These are phyloP conservation scores for Diplodia mutila DNA, from an alignment of 2,329 filamentous ascomycete genomes.

Conservation along the genomic window DNA sequence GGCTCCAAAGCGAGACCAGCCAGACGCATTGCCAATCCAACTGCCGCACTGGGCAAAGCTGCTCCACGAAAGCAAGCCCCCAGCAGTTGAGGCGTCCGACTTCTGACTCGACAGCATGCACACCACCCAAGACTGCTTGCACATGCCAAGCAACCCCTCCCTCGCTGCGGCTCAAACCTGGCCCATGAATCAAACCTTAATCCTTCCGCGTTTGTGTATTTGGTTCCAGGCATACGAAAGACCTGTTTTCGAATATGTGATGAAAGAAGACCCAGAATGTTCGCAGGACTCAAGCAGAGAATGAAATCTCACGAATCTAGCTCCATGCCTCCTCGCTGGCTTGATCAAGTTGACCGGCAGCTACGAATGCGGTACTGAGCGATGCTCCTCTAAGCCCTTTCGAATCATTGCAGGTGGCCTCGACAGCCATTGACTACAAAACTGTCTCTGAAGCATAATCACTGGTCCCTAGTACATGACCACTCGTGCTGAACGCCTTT, in stretches of 20 bases:
- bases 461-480: constrained; percentile 35
- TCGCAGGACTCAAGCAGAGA: no score
- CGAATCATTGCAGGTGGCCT: no score
- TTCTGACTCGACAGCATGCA: constrained; percentile 5
- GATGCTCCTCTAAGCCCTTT: no score
- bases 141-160: constrained; percentile 5
- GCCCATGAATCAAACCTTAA: not conserved
- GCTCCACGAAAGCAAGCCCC: constrained; percentile 1
- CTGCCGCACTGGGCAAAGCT: constrained; percentile 13
- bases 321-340: no score
- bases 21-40: constrained; percentile 3
- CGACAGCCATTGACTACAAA: not conserved
- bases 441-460: not conserved
- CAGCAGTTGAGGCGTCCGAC: constrained; percentile 1
- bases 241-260: no score
- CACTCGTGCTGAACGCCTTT: constrained; percentile 58
- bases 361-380: no score
- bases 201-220: not conserved
- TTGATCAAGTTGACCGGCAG: no score
- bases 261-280: no score
- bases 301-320: no score
- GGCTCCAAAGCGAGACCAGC: not conserved
- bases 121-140: not conserved
- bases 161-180: not conserved
- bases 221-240: not conserved